phyloP scores from a whole-genome alignment of 148 eudicot species.

The Rhododendron molle region DNA sequence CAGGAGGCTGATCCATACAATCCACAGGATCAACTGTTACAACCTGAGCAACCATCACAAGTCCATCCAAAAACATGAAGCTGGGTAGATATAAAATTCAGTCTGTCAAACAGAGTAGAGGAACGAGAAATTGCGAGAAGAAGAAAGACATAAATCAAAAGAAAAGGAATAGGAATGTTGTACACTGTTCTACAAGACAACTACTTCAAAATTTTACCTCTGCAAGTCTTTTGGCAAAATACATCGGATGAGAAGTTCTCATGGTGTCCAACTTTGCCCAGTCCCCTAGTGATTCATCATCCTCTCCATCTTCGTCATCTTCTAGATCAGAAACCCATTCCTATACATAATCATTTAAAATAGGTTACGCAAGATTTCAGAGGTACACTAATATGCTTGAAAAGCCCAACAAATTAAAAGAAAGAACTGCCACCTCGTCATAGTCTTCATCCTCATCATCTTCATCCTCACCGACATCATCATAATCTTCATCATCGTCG shows the following conservation, averaged over 20 bases:
- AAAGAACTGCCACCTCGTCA: constrained; percentile 38
- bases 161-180: not conserved
- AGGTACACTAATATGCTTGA: constrained; percentile 6
- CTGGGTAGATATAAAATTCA: not conserved
- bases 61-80: not conserved
- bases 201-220: constrained; percentile 40
- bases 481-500: constrained; percentile 44
- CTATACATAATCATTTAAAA: constrained; percentile 32
- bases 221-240: constrained; percentile 75
- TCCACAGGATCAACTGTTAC: constrained; percentile 72
- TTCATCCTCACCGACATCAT: constrained; percentile 33
- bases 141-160: not conserved
- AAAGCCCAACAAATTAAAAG: constrained; percentile 9
- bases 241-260: constrained; percentile 92
- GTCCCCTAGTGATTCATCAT: constrained; percentile 76
- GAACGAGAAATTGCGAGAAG: not conserved
- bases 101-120: not conserved
- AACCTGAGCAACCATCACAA: constrained; percentile 38
- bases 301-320: constrained; percentile 43
- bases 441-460: constrained; percentile 47
- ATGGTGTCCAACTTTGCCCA: constrained; percentile 98
- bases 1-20: constrained; percentile 82
- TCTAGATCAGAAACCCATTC: constrained; percentile 85
- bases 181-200: not conserved
- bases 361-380: not conserved